phyloP scores from a whole-genome alignment of 1,139 yeast species.

The Yamadazyma diddensiae region DNA sequence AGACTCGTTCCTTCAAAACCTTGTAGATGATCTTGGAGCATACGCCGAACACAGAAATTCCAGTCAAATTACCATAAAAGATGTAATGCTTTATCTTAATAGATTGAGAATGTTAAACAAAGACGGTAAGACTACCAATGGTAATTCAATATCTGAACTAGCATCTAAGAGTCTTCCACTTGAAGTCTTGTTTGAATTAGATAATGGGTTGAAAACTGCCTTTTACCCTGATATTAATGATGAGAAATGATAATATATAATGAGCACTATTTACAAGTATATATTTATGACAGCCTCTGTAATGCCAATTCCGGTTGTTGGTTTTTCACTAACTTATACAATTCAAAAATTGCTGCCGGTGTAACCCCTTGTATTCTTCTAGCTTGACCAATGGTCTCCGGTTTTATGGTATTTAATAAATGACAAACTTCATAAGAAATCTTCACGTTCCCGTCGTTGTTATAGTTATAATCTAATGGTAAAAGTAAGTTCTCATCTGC shows the following conservation, averaged over 20 bases:
- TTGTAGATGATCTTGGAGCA: conserved; percentile 32
- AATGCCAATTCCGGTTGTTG: conserved; percentile 20
- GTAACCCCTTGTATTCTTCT: conserved; percentile 92
- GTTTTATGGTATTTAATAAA: conserved; percentile 71
- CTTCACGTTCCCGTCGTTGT: conserved; percentile 38
- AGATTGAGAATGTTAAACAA: conserved; percentile 27
- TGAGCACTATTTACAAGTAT: conserved; percentile 1
- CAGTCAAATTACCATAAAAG: conserved; percentile 28
- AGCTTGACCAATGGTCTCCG: conserved; percentile 92
- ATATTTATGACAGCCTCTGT: conserved; percentile 6
- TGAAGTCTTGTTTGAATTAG: conserved; percentile 33
- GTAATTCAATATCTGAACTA: conserved; percentile 25
- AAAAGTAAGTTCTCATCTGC: conserved; percentile 75
- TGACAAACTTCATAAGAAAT: conserved; percentile 75
- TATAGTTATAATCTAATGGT: conserved; percentile 66
- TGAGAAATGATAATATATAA: too few species aligned
- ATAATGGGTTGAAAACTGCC: conserved; percentile 24
- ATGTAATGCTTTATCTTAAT: conserved; percentile 34
- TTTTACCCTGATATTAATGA: background rate
- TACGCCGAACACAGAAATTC: conserved; percentile 33
- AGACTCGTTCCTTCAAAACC: conserved; percentile 30
- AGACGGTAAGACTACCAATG: conserved; percentile 16
- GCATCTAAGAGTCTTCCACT: conserved; percentile 39
- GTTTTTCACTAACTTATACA: conserved; percentile 46
- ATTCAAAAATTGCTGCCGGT: conserved; percentile 75